Evolutionary conservation across 1,139 yeast species (phyloP).

Genomic region (Taiozyma onychis): DNA sequence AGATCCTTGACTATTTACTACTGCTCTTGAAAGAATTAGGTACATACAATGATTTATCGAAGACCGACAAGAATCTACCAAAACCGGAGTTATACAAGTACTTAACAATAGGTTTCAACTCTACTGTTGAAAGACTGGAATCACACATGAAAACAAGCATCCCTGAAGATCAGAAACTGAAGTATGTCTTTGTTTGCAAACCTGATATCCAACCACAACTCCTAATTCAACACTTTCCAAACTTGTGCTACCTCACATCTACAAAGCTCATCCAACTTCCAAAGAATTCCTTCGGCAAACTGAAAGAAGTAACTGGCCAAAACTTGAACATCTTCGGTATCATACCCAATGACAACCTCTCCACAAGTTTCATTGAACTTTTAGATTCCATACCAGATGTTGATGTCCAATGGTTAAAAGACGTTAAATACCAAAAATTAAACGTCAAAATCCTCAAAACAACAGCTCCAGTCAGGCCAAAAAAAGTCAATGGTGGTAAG

Average conservation of each 20-base stretch:
- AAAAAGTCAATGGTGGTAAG: neutral
- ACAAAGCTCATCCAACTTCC: constrained; percentile 50
- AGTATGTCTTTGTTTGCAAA: constrained; percentile 46
- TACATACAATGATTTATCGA: constrained; percentile 20
- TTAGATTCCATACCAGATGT: constrained; percentile 26
- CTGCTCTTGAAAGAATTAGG: constrained; percentile 36
- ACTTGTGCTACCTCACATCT: constrained; percentile 43
- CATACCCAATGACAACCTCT: constrained; percentile 18
- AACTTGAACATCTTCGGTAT: constrained; percentile 18
- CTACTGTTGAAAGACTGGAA: constrained; percentile 46
- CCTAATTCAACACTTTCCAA: constrained; percentile 47
- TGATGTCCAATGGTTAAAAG: constrained; percentile 41
- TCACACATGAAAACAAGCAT: constrained; percentile 32
- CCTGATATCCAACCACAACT: constrained; percentile 45
- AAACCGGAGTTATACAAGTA: constrained; percentile 27
- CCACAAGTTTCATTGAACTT: constrained; percentile 29
- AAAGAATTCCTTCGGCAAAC: constrained; percentile 34
- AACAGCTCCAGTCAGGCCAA: constrained; percentile 13
- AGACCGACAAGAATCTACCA: neutral
- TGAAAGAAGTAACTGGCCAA: constrained; percentile 31
- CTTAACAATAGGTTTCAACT: constrained; percentile 48
- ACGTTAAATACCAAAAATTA: constrained; percentile 29
- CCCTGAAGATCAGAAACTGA: constrained; percentile 7
- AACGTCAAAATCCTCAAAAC: constrained; percentile 35
- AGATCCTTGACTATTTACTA: constrained; percentile 37